Base-by-base conservation (phyloP, 2,329 filamentous ascomycete species). In the Cercospora canescens region DNA sequence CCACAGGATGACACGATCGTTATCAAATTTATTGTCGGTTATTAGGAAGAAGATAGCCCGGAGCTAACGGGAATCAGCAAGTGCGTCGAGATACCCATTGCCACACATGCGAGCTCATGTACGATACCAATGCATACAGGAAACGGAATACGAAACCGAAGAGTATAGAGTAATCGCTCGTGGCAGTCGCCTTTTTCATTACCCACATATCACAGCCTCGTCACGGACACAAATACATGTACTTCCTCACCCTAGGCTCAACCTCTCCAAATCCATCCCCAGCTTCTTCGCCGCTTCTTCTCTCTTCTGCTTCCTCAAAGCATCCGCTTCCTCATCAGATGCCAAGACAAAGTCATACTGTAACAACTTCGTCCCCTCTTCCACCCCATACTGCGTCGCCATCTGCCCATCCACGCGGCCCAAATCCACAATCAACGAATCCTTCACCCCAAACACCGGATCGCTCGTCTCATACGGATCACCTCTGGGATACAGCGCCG, bases 391-490 rank as follows among this genome's bases (percentile, higher is more conserved):
- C 73, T 87, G 81, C 59, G 69, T 67, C 0, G 89, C 86, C 62
- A 83, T 83, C 52, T 83, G 82, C 0, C 79, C 74, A 76, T 83
- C 78, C 71, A 86, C 81, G 73, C 83, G 79, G 66, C 83, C 70
- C 79, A 87, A 80, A 70, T 91, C 89, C 18, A 92, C 84, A 18
- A 92, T 81, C 16, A 95, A 82, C 30, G 89, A 91, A 75, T 92
- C 84, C 78, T 95, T 96, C 62, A 95, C 91, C 14, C 92, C 92
- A 72, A 96, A 95, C 2, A 95, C 92, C 0, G 91, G 91, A 74
- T 95, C 92, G 0, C 89, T 91, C 1, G 87, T 91, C 80, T 94
- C 91, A 76, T 94, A 95, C 0, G 89, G 90, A 72, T 94, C 91
- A 39, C 88, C 88, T 2, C 89, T 87, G 62, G 93, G 81, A 74